phyloP scores from a whole-genome alignment of 106 monocot genomes.

The Dendrobium huoshanense region DNA sequence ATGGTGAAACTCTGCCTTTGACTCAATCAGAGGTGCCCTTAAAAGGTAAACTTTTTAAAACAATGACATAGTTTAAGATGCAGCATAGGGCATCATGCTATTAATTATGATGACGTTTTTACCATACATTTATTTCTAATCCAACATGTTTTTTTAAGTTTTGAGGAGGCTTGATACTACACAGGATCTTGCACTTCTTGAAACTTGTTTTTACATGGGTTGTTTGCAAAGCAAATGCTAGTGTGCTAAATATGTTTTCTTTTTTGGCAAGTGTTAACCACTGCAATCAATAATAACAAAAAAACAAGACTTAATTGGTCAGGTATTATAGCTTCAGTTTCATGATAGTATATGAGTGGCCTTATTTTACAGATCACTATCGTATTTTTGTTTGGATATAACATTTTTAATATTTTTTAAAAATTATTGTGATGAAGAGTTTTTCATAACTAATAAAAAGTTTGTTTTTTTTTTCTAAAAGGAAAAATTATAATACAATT shows the following conservation, averaged over 20 bases:
- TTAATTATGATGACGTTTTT: conserved; percentile 3
- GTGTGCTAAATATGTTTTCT: neutral
- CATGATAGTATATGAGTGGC: too few species aligned
- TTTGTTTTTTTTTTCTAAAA: too few species aligned
- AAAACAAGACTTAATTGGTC: neutral
- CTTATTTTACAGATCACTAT: too few species aligned
- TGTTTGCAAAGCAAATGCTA: neutral
- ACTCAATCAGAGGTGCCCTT: conserved; percentile 78
- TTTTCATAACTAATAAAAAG: too few species aligned
- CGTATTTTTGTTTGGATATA: too few species aligned
- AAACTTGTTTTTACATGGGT: neutral
- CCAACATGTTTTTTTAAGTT: neutral
- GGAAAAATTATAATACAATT: too few species aligned
- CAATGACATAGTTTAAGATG: neutral
- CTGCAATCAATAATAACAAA: neutral
- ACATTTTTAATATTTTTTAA: too few species aligned
- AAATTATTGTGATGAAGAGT: too few species aligned
- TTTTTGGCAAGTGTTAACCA: neutral
- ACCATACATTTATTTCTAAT: neutral
- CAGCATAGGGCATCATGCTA: neutral
- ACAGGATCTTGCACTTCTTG: neutral
- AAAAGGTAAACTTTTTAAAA: conserved; percentile 44
- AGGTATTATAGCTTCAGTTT: too few species aligned
- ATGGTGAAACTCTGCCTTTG: conserved; percentile 94
- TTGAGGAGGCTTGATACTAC: neutral